Evolutionary conservation across 1,284 basidiomycete genomes (phyloP), one percentile per base, ranked within the genome.

Genomic region (Neotropicomus parvogracilis): DNA sequence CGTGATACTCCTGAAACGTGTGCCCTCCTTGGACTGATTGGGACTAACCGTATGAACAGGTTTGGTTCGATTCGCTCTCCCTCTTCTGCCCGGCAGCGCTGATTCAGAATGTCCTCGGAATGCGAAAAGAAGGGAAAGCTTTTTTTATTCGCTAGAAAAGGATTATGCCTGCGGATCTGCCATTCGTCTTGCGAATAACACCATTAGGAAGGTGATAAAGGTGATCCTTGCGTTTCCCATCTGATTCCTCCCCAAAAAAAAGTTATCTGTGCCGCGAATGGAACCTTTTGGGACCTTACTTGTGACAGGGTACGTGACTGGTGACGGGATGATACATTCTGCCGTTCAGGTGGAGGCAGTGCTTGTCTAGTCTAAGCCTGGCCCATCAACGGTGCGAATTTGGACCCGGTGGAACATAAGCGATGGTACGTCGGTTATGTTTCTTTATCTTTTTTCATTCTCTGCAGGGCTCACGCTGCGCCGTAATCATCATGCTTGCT

Each of bases 1-100:
- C 39, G 19, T 63, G 56, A 52, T 58, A n/a, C n/a, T n/a, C 47
- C 35, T 57, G 56, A 55, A 57, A 63, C 54, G 48, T 50, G 58
- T 49, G 31, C 19, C 26, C 17, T 24, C 47, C 34, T 47, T 42
- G n/a, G 32, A 54, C 48, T 40, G 41, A 51, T 46, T 35, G 8
- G n/a, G 12, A 35, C 37, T 31, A 32, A 34, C 20, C 39, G 28
- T 46, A 34, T 21, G 13, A 20, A 34, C 37, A 29, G 4, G 40
- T 44, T 49, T 42, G 36, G 31, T 34, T 46, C 44, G 35, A 44
- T 59, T 44, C 29, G 16, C 35, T 41, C 24, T 24, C 44, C 27
- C 21, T 42, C 16, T 27, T 44, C 7, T 6, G 14, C 28, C 32
- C 13, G 31, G 44, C 36, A 37, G 28, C 20, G 44, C 20, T 28